Base-by-base conservation (phyloP, 768 basidiomycete genomes). In the Trametes cingulata region DNA sequence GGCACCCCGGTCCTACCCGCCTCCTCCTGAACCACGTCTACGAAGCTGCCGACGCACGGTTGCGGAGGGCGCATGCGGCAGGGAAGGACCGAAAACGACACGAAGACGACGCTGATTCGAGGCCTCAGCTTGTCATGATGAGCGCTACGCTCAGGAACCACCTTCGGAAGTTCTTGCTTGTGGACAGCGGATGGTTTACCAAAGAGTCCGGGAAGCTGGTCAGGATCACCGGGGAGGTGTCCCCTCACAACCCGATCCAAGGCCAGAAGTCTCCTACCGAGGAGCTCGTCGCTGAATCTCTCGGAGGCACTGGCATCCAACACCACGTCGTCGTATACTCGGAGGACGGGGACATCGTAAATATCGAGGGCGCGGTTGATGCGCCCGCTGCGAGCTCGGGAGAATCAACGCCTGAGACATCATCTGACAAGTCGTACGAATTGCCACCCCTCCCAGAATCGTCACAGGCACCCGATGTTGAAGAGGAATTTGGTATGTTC, bases 111-210 rank as follows among this genome's bases (percentile, higher is more conserved):
- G 39, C 5, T 6, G 14, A 14, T 40, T 24, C 29, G 24, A 39
- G 20, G 14, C 83, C 87, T 22, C 90, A 91, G 69, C 71, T 90
- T 53, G 75, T 91, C 42, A 71, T 90, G 68, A 80, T 85, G 49
- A 90, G 88, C 68, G 90, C 90, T 41, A 91, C 90, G 7, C 75
- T 92, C 62, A 78, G 83, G 42, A 77, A 74, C 50, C 80, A 80
- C 60, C 74, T 86, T 47, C 78, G 78, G 61, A 75, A 80, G 49
- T 82, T 80, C 62, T 73, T 90, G 36, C 81, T 80, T 59, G 74
- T 74, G 49, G 77, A 83, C 54, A 87, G 81, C 64, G 82, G 82
- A 12, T 90, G 86, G 86, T 68, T 88, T 64, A 56, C 55, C n/a
- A 53, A 58, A 22, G 65, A 45, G 51, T n/a, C 35, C 33, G 17